Evolutionary conservation across 192 early-diverging fungal species (phyloP).

Genomic region (Geranomyces michiganensis): DNA sequence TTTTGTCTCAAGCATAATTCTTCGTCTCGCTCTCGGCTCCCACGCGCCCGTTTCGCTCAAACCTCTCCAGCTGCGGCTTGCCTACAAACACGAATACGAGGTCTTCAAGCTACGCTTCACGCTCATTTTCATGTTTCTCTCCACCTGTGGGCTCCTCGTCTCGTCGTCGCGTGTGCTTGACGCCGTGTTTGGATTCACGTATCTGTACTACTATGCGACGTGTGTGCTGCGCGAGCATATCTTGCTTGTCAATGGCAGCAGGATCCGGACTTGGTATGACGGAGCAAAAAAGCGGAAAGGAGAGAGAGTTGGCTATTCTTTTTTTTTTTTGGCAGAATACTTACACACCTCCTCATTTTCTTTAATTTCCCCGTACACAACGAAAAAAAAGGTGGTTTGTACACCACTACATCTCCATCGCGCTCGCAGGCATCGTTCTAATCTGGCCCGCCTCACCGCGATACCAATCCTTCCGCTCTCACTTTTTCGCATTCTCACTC

Average conservation of each 20-base stretch:
- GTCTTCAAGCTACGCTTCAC: constrained; percentile 46
- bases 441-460: constrained; percentile 36
- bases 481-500: constrained; percentile 37
- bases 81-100: constrained; percentile 53
- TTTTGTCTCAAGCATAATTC: constrained; percentile 35
- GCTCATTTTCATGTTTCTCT: constrained; percentile 24
- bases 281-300: neutral
- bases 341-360: no score
- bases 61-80: constrained; percentile 36
- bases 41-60: constrained; percentile 45
- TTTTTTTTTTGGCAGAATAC: no score
- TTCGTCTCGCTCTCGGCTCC: constrained; percentile 45
- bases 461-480: constrained; percentile 34
- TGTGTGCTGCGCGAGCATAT: constrained; percentile 49
- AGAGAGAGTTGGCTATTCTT: no score
- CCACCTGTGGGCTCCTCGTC: constrained; percentile 13
- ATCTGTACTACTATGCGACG: constrained; percentile 52
- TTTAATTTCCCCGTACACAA: no score
- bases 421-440: constrained; percentile 34
- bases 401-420: constrained; percentile 49
- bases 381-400: constrained; percentile 46
- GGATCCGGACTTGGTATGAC: constrained; percentile 45
- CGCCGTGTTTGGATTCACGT: constrained; percentile 39
- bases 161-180: constrained; percentile 24
- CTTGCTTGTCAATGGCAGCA: constrained; percentile 45